Conservation (phyloP, 2,329 filamentous ascomycete species). For the Neocatenulostroma microsporum region DNA sequence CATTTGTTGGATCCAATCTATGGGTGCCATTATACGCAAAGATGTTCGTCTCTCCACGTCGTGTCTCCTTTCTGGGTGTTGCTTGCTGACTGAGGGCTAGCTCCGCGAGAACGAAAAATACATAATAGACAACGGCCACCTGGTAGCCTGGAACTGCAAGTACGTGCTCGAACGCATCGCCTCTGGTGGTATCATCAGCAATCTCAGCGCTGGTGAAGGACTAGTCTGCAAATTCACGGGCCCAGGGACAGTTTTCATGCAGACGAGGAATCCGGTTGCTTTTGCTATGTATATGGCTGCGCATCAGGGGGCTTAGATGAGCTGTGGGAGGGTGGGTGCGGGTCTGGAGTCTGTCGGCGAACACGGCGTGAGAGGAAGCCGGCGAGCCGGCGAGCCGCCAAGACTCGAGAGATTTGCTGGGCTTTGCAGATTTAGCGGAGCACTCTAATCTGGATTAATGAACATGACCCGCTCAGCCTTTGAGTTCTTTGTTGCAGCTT, state of each 20-base stretch:
- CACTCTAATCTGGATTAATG: too few species aligned
- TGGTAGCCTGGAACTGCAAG: constrained; percentile 95
- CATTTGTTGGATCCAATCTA: constrained; percentile 81
- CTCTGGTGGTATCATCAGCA: constrained; percentile 88
- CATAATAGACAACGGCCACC: constrained; percentile 57
- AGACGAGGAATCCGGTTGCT: constrained; percentile 74
- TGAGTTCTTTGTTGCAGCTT: too few species aligned
- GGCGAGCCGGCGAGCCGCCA: too few species aligned
- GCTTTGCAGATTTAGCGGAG: too few species aligned
- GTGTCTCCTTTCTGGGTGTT: neutral
- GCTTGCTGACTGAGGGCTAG: constrained; percentile 23
- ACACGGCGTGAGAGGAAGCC: too few species aligned
- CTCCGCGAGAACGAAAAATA: constrained; percentile 63
- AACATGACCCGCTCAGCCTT: too few species aligned
- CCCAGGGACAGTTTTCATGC: constrained; percentile 83
- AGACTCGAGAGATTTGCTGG: too few species aligned
- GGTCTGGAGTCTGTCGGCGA: too few species aligned
- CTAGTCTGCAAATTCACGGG: constrained; percentile 91
- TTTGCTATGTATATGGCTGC: constrained; percentile 49
- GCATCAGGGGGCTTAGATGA: constrained; percentile 22
- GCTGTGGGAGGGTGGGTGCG: too few species aligned
- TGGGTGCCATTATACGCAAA: constrained; percentile 91
- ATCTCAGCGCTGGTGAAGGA: constrained; percentile 72
- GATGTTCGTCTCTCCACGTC: constrained; percentile 59
- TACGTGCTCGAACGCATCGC: constrained; percentile 86